Evolutionary conservation across 192 early-diverging fungal genomes (phyloP).

Genomic region (Backusella psychrophila): DNA sequence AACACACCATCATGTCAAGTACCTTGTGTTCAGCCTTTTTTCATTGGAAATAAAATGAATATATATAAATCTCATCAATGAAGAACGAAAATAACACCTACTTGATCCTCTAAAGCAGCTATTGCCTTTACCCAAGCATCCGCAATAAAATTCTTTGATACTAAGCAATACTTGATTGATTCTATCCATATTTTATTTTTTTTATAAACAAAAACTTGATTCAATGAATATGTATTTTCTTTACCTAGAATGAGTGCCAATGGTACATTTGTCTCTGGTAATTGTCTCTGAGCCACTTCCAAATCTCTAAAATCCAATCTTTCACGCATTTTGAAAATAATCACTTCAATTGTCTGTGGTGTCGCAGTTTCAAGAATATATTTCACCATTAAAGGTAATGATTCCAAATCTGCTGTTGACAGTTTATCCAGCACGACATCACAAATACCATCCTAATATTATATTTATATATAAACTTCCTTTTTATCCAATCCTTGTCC

Average conservation of each 20-base stretch:
- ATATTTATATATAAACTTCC: background rate
- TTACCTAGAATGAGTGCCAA: conserved; percentile 48
- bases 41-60: background rate
- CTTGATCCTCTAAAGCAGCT: conserved; percentile 42
- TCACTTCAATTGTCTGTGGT: conserved; percentile 42
- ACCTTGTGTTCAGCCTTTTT: conserved; percentile 43
- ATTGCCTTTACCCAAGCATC: conserved; percentile 70
- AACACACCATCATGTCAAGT: conserved; percentile 50
- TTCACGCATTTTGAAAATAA: conserved; percentile 48
- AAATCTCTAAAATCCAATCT: conserved; percentile 66
- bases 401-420: conserved; percentile 64
- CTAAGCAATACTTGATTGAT: conserved; percentile 61
- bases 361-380: conserved; percentile 69
- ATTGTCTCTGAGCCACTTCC: conserved; percentile 38
- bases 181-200: conserved; percentile 39
- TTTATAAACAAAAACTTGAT: background rate
- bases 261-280: conserved; percentile 15
- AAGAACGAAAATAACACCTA: conserved; percentile 20
- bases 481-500: background rate
- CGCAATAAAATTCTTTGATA: conserved; percentile 64
- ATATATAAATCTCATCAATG: background rate
- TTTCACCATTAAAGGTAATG: conserved; percentile 69
- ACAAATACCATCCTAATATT: conserved; percentile 42
- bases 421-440: conserved; percentile 59
- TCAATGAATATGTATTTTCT: background rate